Percentiles rank a stretch among this genome's conserved stretches.
Conservation (phyloP, 441 rosid genomes). For the Erysimum cheiri region DNA sequence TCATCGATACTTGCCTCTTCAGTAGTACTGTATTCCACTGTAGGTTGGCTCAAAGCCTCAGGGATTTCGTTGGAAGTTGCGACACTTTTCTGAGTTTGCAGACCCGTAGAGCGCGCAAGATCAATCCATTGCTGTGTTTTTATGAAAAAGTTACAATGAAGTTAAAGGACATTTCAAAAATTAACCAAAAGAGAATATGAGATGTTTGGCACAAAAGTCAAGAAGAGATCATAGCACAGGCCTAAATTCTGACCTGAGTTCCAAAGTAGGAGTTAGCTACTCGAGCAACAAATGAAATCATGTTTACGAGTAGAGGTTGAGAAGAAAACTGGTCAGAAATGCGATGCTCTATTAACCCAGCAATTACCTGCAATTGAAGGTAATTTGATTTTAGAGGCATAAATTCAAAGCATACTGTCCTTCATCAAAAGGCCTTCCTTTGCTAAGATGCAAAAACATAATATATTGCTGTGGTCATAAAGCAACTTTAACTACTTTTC, state of each 20-base stretch:
- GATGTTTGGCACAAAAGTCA: slow-evolving; percentile 31
- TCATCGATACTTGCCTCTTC: slow-evolving; percentile 75
- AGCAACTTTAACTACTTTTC: slow-evolving; percentile 4
- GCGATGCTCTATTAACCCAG: slow-evolving; percentile 93
- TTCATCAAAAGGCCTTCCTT: slow-evolving; percentile 1
- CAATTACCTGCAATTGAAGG: slow-evolving; percentile 70
- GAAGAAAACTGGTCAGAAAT: slow-evolving; percentile 82
- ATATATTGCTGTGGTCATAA: not conserved
- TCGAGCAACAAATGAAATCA: slow-evolving; percentile 74
- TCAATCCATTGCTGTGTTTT: slow-evolving; percentile 94
- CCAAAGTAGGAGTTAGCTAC: slow-evolving; percentile 88
- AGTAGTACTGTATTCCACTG: slow-evolving; percentile 52
- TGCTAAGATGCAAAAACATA: slow-evolving; percentile 15
- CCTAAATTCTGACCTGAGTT: slow-evolving; percentile 77
- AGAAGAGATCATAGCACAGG: slow-evolving; percentile 12
- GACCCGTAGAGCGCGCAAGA: slow-evolving; percentile 84
- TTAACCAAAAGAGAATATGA: slow-evolving; percentile 16
- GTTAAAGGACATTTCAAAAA: not conserved
- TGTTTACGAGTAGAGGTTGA: slow-evolving; percentile 74
- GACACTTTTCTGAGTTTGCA: slow-evolving; percentile 68
- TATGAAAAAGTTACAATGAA: slow-evolving; percentile 13
- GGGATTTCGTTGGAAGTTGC: slow-evolving; percentile 50
- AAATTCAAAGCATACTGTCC: slow-evolving; percentile 2
- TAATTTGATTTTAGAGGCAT: slow-evolving; percentile 17
- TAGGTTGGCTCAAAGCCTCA: slow-evolving; percentile 49